Percentiles rank a stretch among this genome's conserved stretches.
Evolutionary conservation across 208 protist genomes (phyloP).

Genomic region (Leishmania major): DNA sequence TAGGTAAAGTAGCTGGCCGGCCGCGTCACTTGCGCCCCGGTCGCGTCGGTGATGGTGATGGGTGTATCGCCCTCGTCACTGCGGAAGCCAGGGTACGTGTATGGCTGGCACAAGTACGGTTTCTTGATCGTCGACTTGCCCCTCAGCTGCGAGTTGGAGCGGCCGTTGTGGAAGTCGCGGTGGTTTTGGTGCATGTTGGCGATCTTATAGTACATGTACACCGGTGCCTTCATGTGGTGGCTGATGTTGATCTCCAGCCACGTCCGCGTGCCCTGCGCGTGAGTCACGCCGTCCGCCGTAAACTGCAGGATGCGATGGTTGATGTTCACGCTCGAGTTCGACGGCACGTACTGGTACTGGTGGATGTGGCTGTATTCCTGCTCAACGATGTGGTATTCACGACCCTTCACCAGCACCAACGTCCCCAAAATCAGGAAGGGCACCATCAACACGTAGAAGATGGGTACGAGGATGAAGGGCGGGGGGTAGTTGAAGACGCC

Average conservation of each 20-base stretch:
- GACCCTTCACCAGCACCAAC: slow-evolving; percentile 40
- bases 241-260: slow-evolving; percentile 56
- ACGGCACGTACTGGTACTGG: slow-evolving; percentile 80
- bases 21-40: slow-evolving; percentile 25
- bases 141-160: slow-evolving; percentile 58
- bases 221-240: slow-evolving; percentile 80
- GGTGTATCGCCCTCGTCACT: slow-evolving; percentile 27
- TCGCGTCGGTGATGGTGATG: slow-evolving; percentile 24
- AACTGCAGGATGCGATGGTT: slow-evolving; percentile 72
- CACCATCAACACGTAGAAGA: slow-evolving; percentile 59
- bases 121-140: slow-evolving; percentile 40
- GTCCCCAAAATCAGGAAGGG: slow-evolving; percentile 55
- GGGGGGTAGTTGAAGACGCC: slow-evolving; percentile 59
- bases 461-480: slow-evolving; percentile 49
- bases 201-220: slow-evolving; percentile 98
- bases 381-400: slow-evolving; percentile 35
- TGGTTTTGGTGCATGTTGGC: slow-evolving; percentile 98
- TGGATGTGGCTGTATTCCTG: slow-evolving; percentile 69
- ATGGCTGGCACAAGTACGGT: slow-evolving; percentile 61
- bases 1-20: slow-evolving; percentile 64
- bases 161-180: slow-evolving; percentile 89
- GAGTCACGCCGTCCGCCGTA: slow-evolving; percentile 43
- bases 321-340: slow-evolving; percentile 60
- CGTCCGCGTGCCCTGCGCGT: slow-evolving; percentile 75
- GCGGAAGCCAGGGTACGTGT: slow-evolving; percentile 47